These are phyloP conservation scores for Mucor indicus DNA, from an alignment of 371 early-diverging fungal species.

Conservation along the genomic window DNA sequence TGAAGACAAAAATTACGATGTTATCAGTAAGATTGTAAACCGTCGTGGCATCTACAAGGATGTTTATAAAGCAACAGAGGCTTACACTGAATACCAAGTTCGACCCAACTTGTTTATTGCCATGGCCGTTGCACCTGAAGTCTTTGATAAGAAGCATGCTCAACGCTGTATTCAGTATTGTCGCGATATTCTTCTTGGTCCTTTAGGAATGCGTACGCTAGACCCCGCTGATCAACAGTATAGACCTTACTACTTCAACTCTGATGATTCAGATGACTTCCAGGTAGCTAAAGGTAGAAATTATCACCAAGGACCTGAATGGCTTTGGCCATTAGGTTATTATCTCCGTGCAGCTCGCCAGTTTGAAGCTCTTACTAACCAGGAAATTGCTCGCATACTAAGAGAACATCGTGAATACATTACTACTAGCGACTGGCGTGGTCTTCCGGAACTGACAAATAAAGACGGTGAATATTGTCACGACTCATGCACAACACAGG, in stretches of 20 bases:
- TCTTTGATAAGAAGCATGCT: constrained; percentile 82
- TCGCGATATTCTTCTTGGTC: constrained; percentile 70
- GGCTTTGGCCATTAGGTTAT: constrained; percentile 93
- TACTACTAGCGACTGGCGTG: constrained; percentile 69
- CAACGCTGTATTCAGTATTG: constrained; percentile 63
- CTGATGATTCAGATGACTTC: constrained; percentile 82
- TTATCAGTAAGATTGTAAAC: constrained; percentile 70
- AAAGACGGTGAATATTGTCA: constrained; percentile 75
- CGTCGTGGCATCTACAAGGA: constrained; percentile 97
- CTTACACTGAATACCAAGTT: constrained; percentile 88
- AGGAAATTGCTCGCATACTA: constrained; percentile 63
- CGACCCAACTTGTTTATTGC: constrained; percentile 91
- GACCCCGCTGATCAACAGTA: constrained; percentile 91
- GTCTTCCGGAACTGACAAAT: constrained; percentile 96
- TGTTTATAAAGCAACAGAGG: constrained; percentile 66
- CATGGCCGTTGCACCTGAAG: constrained; percentile 93
- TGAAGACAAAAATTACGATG: constrained; percentile 60
- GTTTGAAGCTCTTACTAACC: constrained; percentile 50
- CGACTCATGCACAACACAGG: constrained; percentile 91
- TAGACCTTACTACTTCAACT: constrained; percentile 88
- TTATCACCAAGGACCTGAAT: constrained; percentile 97
- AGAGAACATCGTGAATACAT: constrained; percentile 74
- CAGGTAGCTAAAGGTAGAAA: constrained; percentile 91
- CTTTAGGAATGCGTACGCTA: constrained; percentile 92
- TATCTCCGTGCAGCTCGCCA: constrained; percentile 82